Evolutionary conservation across 805 yeast genomes (phyloP).

Genomic region (Barnettozyma sp.): DNA sequence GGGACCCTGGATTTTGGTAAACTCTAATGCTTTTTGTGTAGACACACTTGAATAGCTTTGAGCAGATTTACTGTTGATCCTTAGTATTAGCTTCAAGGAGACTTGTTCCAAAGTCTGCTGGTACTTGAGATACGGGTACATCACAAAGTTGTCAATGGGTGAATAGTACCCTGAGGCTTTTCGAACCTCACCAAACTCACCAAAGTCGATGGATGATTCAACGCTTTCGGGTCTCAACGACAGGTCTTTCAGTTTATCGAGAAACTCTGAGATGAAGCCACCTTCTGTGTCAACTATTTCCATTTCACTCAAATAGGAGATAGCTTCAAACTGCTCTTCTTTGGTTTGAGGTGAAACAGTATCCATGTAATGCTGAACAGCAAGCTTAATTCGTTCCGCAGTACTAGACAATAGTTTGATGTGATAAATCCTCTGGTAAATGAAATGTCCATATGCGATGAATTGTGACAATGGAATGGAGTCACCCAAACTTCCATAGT

Average conservation of each 20-base stretch:
- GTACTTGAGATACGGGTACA: slow-evolving; percentile 9
- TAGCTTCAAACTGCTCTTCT: slow-evolving; percentile 1
- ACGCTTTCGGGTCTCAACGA: not conserved
- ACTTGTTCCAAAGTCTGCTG: slow-evolving; percentile 14
- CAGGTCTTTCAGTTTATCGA: slow-evolving; percentile 6
- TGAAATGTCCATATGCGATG: slow-evolving; percentile 10
- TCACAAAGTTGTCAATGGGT: not conserved
- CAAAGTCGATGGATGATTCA: slow-evolving; percentile 13
- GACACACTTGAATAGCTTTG: slow-evolving; percentile 3
- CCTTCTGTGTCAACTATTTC: slow-evolving; percentile 13
- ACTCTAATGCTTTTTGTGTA: slow-evolving; percentile 14
- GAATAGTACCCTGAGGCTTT: slow-evolving; percentile 11
- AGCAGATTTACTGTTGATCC: slow-evolving; percentile 8
- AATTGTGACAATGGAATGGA: slow-evolving; percentile 3
- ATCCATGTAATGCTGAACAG: slow-evolving; percentile 13
- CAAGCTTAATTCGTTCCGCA: slow-evolving; percentile 17
- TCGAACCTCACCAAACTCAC: slow-evolving; percentile 21
- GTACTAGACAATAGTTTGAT: slow-evolving; percentile 10
- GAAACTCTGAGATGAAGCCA: slow-evolving; percentile 14
- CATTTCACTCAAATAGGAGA: not conserved
- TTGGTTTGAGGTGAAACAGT: slow-evolving; percentile 4
- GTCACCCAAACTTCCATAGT: slow-evolving; percentile 2
- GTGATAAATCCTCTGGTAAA: slow-evolving; percentile 13
- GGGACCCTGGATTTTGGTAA: slow-evolving; percentile 9
- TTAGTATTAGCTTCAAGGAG: slow-evolving; percentile 6